Evolutionary conservation across 1,139 yeast genomes (phyloP).

Genomic region (Pichia sp.): DNA sequence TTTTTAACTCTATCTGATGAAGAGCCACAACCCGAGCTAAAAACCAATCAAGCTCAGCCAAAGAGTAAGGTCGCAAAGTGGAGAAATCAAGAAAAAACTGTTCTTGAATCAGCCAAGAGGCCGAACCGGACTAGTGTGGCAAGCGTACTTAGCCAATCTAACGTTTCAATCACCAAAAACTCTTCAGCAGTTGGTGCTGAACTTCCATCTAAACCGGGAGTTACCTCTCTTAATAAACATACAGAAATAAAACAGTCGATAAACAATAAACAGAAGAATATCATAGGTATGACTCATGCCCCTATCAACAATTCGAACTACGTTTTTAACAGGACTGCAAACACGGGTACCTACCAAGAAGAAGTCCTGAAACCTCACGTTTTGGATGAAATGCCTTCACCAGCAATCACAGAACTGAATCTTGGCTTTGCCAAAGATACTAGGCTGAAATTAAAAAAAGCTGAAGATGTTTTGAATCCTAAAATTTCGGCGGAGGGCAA

Average conservation of each 20-base stretch:
- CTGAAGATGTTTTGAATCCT: neutral
- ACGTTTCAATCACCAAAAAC: neutral
- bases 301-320: conserved; percentile 12
- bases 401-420: conserved; percentile 4
- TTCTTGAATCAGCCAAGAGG: neutral
- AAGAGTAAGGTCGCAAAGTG: neutral
- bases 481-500: neutral
- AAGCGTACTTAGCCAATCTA: neutral
- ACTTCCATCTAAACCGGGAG: neutral
- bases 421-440: conserved; percentile 13
- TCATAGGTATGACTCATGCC: conserved; percentile 15
- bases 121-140: neutral
- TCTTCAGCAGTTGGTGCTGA: neutral
- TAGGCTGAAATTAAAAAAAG: neutral
- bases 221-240: neutral
- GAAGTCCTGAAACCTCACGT: conserved; percentile 14
- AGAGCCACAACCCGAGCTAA: neutral
- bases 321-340: conserved; percentile 18
- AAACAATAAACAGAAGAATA: neutral
- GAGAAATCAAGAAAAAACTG: neutral
- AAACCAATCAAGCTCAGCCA: neutral
- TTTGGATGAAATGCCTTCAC: neutral
- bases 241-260: neutral
- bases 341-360: conserved; percentile 25
- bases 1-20: conserved; percentile 14